Evolutionary conservation across 1,139 yeast species (phyloP).

Genomic region (Candida sanyaensis): DNA sequence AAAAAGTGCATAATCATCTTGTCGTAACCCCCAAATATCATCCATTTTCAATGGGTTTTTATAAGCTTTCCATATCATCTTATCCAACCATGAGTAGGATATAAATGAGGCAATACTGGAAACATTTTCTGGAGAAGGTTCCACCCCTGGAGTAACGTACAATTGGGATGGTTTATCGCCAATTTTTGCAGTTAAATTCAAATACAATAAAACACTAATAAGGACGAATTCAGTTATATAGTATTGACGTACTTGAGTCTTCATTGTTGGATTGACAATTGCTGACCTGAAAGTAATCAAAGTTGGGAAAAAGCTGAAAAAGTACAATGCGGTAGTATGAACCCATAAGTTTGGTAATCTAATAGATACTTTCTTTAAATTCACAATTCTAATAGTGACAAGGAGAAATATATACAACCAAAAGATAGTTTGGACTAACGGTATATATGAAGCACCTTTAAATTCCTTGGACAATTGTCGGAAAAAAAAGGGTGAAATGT

Average conservation of each 20-base stretch:
- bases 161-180: constrained; percentile 62
- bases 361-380: constrained; percentile 41
- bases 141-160: constrained; percentile 51
- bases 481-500: constrained; percentile 37
- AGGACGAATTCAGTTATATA: constrained; percentile 52
- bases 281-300: constrained; percentile 67
- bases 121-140: constrained; percentile 76
- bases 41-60: constrained; percentile 51
- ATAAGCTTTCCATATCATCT: constrained; percentile 69
- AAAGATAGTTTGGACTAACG: constrained; percentile 41
- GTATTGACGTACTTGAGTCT: constrained; percentile 28
- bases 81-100: constrained; percentile 77
- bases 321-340: constrained; percentile 62
- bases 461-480: constrained; percentile 42
- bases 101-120: constrained; percentile 62
- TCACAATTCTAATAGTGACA: constrained; percentile 51
- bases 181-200: constrained; percentile 62
- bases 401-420: constrained; percentile 63
- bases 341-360: constrained; percentile 68
- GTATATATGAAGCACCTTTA: constrained; percentile 27
- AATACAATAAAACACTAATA: constrained; percentile 43
- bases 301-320: constrained; percentile 53
- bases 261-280: constrained; percentile 32
- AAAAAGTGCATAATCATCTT: constrained; percentile 77
- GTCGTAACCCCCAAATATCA: constrained; percentile 85